Conservation (phyloP, 495 filamentous ascomycete genomes). For the Neurospora tetrasperma region DNA sequence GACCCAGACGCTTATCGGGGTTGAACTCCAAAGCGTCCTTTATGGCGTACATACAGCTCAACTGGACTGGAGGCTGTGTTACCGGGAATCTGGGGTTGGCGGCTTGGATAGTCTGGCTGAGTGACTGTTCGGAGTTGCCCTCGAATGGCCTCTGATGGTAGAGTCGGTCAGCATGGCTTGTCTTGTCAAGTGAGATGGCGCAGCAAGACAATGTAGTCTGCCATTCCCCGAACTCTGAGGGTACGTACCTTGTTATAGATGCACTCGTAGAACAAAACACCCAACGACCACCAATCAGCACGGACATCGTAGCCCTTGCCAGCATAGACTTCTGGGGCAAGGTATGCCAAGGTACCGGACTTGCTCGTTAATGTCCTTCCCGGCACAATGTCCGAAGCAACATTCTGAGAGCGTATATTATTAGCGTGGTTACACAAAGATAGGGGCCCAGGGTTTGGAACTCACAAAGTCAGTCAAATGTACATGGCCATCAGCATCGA, state of each 20-base stretch:
- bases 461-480: constrained; percentile 96
- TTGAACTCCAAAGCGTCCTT: constrained; percentile 72
- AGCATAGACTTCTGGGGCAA: constrained; percentile 90
- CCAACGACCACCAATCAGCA: constrained; percentile 97
- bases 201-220: neutral
- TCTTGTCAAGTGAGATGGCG: constrained; percentile 7
- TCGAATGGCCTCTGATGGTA: constrained; percentile 68
- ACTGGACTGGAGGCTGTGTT: constrained; percentile 79
- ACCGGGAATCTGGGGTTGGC: constrained; percentile 78
- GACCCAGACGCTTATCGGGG: constrained; percentile 68
- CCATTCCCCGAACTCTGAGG: neutral
- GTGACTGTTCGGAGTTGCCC: constrained; percentile 67
- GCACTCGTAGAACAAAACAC: constrained; percentile 96
- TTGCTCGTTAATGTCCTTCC: constrained; percentile 85
- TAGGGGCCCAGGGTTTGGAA: constrained; percentile 2
- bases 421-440: constrained; percentile 10
- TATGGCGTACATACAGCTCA: constrained; percentile 77
- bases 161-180: constrained; percentile 29
- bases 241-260: constrained; percentile 88
- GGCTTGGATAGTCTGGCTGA: constrained; percentile 73
- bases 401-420: constrained; percentile 54
- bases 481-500: constrained; percentile 91
- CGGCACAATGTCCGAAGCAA: constrained; percentile 82
- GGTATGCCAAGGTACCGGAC: constrained; percentile 90
- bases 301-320: constrained; percentile 77